phyloP scores from a whole-genome alignment of 495 filamentous ascomycete species.

The Patellaria atrata region DNA sequence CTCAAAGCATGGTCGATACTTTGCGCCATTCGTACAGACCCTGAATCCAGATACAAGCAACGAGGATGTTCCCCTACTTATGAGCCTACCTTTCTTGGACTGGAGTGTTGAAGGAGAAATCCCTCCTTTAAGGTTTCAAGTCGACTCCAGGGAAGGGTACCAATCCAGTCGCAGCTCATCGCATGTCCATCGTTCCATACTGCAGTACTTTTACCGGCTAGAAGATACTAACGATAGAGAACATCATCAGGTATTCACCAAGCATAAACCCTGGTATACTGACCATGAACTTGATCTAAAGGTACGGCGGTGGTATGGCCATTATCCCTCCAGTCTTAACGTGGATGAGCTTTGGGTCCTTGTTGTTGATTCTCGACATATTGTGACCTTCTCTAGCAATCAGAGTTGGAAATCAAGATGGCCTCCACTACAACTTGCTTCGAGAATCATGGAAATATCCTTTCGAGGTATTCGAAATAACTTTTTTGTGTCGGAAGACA shows the following conservation, averaged over 20 bases:
- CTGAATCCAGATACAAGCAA: slow-evolving; percentile 6
- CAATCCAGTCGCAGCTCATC: slow-evolving; percentile 21
- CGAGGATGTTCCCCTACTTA: slow-evolving; percentile 18
- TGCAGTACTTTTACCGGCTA: slow-evolving; percentile 28
- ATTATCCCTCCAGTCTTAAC: slow-evolving; percentile 26
- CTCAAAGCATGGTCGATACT: slow-evolving; percentile 29
- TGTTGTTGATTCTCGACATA: slow-evolving; percentile 23
- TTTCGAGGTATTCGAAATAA: slow-evolving; percentile 27
- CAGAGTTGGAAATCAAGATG: slow-evolving; percentile 29
- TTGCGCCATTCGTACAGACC: slow-evolving; percentile 26
- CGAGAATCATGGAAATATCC: slow-evolving; percentile 26
- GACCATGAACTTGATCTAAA: slow-evolving; percentile 27
- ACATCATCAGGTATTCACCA: slow-evolving; percentile 23
- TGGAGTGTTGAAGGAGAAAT: slow-evolving; percentile 23
- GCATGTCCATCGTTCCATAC: slow-evolving; percentile 24
- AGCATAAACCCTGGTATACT: slow-evolving; percentile 27
- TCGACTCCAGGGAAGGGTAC: slow-evolving; percentile 27
- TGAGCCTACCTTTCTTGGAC: slow-evolving; percentile 28
- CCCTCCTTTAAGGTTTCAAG: slow-evolving; percentile 26
- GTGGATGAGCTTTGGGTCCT: slow-evolving; percentile 31
- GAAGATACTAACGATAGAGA: slow-evolving; percentile 29
- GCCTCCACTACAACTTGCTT: slow-evolving; percentile 26
- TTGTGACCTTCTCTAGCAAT: slow-evolving; percentile 30
- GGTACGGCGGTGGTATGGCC: slow-evolving; percentile 29
- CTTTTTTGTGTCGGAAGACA: slow-evolving; percentile 15